phyloP scores from a whole-genome alignment of 306 rosid genomes.

The Cicer arietinum region DNA sequence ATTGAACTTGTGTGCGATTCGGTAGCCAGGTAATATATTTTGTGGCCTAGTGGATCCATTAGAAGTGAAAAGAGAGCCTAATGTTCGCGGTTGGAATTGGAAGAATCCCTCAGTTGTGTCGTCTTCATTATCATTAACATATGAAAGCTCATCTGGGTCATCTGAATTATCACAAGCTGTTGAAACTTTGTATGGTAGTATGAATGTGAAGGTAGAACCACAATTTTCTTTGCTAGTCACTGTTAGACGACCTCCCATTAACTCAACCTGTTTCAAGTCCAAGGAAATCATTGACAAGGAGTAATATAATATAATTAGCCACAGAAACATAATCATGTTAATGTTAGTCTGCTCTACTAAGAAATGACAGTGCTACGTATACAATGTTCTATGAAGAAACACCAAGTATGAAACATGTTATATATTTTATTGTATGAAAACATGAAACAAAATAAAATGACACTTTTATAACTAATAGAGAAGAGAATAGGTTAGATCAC shows the following conservation, averaged over 20 bases:
- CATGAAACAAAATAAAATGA: neutral
- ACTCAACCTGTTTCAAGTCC: slow-evolving; percentile 74
- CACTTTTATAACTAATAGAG: neutral
- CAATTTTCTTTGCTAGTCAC: slow-evolving; percentile 78
- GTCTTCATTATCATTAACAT: slow-evolving; percentile 59
- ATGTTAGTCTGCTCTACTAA: neutral
- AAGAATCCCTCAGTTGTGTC: slow-evolving; percentile 73
- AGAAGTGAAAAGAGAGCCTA: slow-evolving; percentile 81
- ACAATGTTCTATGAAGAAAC: neutral
- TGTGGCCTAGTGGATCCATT: slow-evolving; percentile 66
- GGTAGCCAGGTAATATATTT: slow-evolving; percentile 56
- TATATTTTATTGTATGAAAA: neutral
- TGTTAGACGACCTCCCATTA: slow-evolving; percentile 92
- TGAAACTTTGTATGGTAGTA: slow-evolving; percentile 86
- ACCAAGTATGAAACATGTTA: too few relatives aligned
- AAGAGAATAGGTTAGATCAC: too few relatives aligned
- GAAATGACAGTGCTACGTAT: neutral
- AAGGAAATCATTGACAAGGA: slow-evolving; percentile 26
- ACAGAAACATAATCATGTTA: slow-evolving; percentile 9
- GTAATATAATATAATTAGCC: neutral
- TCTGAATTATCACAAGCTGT: slow-evolving; percentile 60
- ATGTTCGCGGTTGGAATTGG: slow-evolving; percentile 90
- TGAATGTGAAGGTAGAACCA: slow-evolving; percentile 92
- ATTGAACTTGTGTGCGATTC: slow-evolving; percentile 59
- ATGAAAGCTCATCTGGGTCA: slow-evolving; percentile 77